A percentile compares a stretch with the other conserved stretches of the same genome.
Conservation (phyloP, 2,329 filamentous ascomycete genomes). For the Hyphodiscus sp. region DNA sequence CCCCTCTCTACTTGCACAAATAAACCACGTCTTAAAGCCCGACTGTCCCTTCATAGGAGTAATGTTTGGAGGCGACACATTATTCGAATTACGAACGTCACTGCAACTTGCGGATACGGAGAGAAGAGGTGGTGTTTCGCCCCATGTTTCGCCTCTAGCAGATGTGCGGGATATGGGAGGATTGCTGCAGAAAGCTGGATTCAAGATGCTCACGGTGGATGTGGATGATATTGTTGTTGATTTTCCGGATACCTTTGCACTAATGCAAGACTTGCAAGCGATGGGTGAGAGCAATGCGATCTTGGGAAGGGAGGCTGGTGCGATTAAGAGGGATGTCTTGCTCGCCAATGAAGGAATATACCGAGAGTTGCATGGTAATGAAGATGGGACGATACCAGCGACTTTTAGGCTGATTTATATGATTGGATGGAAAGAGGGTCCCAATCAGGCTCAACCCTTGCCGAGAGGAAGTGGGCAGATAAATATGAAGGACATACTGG, state of each 20-base stretch:
- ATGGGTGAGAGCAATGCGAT: conserved; percentile 96
- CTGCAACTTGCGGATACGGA: conserved; percentile 90
- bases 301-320: conserved; percentile 72
- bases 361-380: conserved; percentile 75
- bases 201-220: conserved; percentile 94
- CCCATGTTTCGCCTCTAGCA: conserved; percentile 83
- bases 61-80: conserved; percentile 92
- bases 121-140: conserved; percentile 81
- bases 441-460: conserved; percentile 72
- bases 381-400: conserved; percentile 70
- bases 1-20: conserved; percentile 73
- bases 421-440: conserved; percentile 94
- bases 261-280: conserved; percentile 90
- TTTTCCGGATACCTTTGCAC: conserved; percentile 79
- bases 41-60: conserved; percentile 89
- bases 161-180: conserved; percentile 90
- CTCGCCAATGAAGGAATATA: conserved; percentile 88
- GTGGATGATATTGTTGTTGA: conserved; percentile 96
- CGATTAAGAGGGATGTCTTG: conserved; percentile 74
- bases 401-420: conserved; percentile 96
- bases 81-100: conserved; percentile 89
- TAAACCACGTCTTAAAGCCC: conserved; percentile 82
- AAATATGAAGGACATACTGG: conserved; percentile 79
- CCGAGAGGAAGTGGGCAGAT: conserved; percentile 78
- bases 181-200: conserved; percentile 77